Evolutionary conservation across 495 filamentous ascomycete genomes (phyloP).

Genomic region (Penicillium soppii): DNA sequence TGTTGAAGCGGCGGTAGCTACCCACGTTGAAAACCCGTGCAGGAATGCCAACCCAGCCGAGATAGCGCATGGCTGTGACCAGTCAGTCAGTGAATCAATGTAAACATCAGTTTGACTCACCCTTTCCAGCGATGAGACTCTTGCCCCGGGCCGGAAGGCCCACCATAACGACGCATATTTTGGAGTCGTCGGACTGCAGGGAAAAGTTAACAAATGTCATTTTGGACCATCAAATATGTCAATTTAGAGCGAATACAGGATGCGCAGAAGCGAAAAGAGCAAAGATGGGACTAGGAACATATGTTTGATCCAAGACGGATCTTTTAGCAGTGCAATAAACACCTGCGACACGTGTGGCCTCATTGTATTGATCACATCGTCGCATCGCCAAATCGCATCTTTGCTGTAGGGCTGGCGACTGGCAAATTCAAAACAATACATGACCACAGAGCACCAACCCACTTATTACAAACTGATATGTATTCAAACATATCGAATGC

Average conservation of each 20-base stretch:
- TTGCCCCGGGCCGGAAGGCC: conserved; percentile 94
- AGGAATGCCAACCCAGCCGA: conserved; percentile 91
- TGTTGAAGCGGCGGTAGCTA: conserved; percentile 82
- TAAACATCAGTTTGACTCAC: conserved; percentile 47
- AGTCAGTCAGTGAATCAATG: neutral
- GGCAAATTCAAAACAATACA: no score
- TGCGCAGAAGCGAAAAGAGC: no score
- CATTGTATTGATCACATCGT: no score
- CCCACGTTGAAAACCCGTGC: conserved; percentile 97
- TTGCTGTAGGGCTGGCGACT: no score
- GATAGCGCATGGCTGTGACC: conserved; percentile 79
- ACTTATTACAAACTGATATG: neutral
- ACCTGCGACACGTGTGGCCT: no score
- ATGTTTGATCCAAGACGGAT: no score
- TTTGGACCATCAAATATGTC: no score
- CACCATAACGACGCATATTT: conserved; percentile 99
- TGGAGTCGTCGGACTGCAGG: conserved; percentile 86
- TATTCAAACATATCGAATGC: neutral
- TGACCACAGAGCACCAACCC: no score
- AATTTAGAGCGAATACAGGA: no score
- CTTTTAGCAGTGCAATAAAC: no score
- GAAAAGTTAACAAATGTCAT: conserved; percentile 14
- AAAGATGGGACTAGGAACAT: no score
- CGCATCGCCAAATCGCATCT: no score
- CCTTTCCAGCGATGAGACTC: conserved; percentile 95